Conservation (phyloP, 176 grass and related monocot genomes). For the Pontederia crassipes region DNA sequence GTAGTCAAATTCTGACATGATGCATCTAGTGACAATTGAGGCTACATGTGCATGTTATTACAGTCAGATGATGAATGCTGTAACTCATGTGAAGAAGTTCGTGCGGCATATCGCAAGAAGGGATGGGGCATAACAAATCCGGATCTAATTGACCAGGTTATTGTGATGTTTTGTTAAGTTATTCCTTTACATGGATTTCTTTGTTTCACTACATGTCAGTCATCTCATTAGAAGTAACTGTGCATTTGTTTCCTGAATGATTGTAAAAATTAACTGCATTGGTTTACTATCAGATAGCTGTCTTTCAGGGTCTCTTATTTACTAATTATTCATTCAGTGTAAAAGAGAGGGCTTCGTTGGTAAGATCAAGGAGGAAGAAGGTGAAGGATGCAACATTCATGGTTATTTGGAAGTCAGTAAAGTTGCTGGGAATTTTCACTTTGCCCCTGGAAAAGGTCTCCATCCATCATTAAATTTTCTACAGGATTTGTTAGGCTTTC, state of each 20-base stretch:
- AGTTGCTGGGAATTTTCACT: conserved; percentile 99
- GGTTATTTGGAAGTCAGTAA: conserved; percentile 96
- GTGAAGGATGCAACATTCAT: conserved; percentile 96
- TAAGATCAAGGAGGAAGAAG: conserved; percentile 86
- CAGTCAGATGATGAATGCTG: conserved; percentile 96
- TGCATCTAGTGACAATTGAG: conserved; percentile 17
- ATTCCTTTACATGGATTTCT: not conserved
- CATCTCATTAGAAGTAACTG: not conserved
- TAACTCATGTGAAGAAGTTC: conserved; percentile 96
- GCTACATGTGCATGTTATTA: conserved; percentile 21
- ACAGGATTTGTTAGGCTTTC: conserved; percentile 84
- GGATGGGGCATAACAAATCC: conserved; percentile 73
- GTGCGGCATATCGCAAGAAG: conserved; percentile 81
- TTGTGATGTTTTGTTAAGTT: not conserved
- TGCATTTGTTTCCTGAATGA: not conserved
- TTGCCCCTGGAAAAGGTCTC: conserved; percentile 93
- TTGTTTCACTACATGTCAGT: not conserved
- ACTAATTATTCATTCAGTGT: conserved; percentile 39
- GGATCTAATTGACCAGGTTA: conserved; percentile 83
- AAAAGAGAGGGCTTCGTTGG: conserved; percentile 92
- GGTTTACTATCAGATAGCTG: conserved; percentile 2
- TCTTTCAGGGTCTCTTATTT: not conserved
- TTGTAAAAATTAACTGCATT: not conserved
- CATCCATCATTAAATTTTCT: conserved; percentile 79
- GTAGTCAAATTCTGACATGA: not conserved